Percentiles rank a stretch among this genome's conserved stretches.
These are phyloP conservation scores for Lupinus albus DNA, from an alignment of 306 rosid genomes.

Conservation along the genomic window DNA sequence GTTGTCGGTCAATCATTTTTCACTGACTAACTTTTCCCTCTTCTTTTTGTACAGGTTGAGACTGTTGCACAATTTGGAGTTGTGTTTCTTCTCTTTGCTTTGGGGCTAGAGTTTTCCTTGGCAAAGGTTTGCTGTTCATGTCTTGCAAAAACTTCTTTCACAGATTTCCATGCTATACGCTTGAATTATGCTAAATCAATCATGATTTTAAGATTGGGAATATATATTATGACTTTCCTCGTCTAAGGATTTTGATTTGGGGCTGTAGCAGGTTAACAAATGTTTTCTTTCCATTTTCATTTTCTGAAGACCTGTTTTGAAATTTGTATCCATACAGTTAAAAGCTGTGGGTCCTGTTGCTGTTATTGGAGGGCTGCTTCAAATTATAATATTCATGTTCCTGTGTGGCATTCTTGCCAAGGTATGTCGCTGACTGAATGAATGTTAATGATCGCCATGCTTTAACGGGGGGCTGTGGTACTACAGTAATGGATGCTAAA, in stretches of 20 bases:
- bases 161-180: constrained; percentile 2
- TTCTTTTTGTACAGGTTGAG: constrained; percentile 71
- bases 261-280: constrained; percentile 1
- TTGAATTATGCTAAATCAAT: too few species aligned
- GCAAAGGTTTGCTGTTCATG: constrained; percentile 69
- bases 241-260: constrained; percentile 2
- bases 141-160: constrained; percentile 33
- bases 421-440: constrained; percentile 52
- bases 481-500: constrained; percentile 33
- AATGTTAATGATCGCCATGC: too few species aligned
- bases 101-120: constrained; percentile 95
- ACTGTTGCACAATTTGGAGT: constrained; percentile 99
- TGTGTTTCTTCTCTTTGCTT: constrained; percentile 95
- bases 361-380: constrained; percentile 90
- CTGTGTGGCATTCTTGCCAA: constrained; percentile 74
- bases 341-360: constrained; percentile 99
- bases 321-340: constrained; percentile 59
- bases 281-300: constrained; percentile 22
- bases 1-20: constrained; percentile 18
- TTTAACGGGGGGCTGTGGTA: neutral
- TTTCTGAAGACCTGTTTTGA: constrained; percentile 31
- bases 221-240: too few species aligned
- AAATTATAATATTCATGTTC: constrained; percentile 81
- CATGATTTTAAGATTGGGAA: too few species aligned
- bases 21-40: constrained; percentile 20